These are phyloP conservation scores for Globisporangium orthogonon DNA, from an alignment of 352 stramenopile genomes.

Conservation along the genomic window DNA sequence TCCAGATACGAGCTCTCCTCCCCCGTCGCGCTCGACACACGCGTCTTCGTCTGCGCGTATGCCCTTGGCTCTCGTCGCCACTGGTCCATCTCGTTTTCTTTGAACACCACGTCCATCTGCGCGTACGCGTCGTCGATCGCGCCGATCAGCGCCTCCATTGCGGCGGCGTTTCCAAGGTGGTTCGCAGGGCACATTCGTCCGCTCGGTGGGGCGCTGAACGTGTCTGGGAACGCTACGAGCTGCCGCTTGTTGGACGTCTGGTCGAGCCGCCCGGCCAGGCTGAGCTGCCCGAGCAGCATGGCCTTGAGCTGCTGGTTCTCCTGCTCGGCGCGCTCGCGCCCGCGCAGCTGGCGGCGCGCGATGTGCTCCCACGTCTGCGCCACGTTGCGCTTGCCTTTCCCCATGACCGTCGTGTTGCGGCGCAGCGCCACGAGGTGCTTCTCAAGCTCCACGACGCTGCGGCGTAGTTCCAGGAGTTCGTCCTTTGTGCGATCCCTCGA, in stretches of 20 bases:
- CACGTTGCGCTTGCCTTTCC: slow-evolving; percentile 7
- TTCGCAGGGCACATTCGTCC: background rate
- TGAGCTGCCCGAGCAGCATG: slow-evolving; percentile 14
- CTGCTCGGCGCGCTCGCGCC: slow-evolving; percentile 9
- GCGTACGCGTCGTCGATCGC: slow-evolving; percentile 4
- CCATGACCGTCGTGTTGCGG: slow-evolving; percentile 9
- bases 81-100: slow-evolving; percentile 4
- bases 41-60: slow-evolving; percentile 8
- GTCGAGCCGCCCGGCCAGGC: slow-evolving; percentile 6
- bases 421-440: slow-evolving; percentile 9
- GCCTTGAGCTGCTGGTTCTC: slow-evolving; percentile 15
- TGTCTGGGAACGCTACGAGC: slow-evolving; percentile 6
- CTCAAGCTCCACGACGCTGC: slow-evolving; percentile 8
- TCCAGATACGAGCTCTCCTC: slow-evolving; percentile 8
- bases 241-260: slow-evolving; percentile 16
- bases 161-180: background rate
- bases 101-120: slow-evolving; percentile 7
- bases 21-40: background rate
- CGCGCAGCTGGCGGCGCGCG: slow-evolving; percentile 7
- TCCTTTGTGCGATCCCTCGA: slow-evolving; percentile 11
- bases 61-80: slow-evolving; percentile 4
- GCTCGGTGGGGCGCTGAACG: background rate
- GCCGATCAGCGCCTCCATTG: slow-evolving; percentile 11
- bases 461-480: slow-evolving; percentile 9
- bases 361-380: slow-evolving; percentile 10